Evolutionary conservation across 2,329 filamentous ascomycete genomes (phyloP).

Genomic region (Arthrobotrys sphaeroides): DNA sequence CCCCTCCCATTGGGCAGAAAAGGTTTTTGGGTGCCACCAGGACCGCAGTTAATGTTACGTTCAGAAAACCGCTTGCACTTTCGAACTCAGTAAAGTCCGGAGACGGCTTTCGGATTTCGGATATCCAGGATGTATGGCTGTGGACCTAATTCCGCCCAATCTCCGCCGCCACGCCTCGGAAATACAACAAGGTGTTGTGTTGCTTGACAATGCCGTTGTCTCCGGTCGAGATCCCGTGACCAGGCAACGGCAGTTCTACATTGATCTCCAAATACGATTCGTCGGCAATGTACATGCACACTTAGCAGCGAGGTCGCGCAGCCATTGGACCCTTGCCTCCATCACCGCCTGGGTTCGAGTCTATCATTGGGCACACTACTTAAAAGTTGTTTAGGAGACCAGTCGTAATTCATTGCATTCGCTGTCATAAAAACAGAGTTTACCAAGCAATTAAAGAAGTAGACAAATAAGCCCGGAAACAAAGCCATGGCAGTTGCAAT

Average conservation of each 20-base stretch:
- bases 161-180: constrained; percentile 25
- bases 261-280: no score
- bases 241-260: no score
- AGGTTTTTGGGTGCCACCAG: neutral
- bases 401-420: no score
- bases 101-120: constrained; percentile 33
- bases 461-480: no score
- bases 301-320: no score
- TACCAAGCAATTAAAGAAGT: neutral
- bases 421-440: neutral
- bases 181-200: constrained; percentile 22
- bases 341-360: no score
- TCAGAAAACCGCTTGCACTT: neutral
- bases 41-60: constrained; percentile 2
- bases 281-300: no score
- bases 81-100: no score
- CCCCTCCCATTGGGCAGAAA: neutral
- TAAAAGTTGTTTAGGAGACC: no score
- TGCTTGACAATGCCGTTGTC: neutral
- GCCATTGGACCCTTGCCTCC: no score
- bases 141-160: constrained; percentile 37
- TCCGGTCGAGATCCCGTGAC: neutral
- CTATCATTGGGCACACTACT: no score
- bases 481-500: no score
- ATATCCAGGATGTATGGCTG: neutral